Conservation (phyloP, 1,284 basidiomycete species). For the Bondarzewia mesenterica region DNA sequence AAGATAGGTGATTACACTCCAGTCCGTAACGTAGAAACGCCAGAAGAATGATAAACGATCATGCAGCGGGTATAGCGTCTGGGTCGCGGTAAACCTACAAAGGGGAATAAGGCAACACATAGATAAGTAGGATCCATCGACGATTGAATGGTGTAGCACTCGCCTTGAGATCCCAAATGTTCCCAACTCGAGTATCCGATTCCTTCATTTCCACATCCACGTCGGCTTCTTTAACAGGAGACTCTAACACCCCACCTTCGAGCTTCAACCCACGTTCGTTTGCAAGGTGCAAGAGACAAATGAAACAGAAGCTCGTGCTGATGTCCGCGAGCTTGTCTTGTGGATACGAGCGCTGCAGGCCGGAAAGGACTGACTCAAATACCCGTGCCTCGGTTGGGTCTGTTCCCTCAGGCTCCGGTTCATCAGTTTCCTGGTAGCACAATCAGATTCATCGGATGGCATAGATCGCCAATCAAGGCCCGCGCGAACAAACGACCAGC, state of each 20-base stretch:
- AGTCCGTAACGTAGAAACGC: neutral
- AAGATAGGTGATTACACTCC: neutral
- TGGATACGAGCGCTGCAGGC: conserved; percentile 79
- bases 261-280: conserved; percentile 91
- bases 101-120: neutral
- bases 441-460: conserved; percentile 20
- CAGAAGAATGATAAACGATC: conserved; percentile 7
- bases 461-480: neutral
- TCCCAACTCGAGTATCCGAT: conserved; percentile 43
- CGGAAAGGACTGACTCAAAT: conserved; percentile 81
- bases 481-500: conserved; percentile 11
- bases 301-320: conserved; percentile 99
- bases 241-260: conserved; percentile 40
- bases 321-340: conserved; percentile 95
- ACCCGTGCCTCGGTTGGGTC: conserved; percentile 62
- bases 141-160: no score
- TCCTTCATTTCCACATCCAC: conserved; percentile 18
- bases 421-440: conserved; percentile 39
- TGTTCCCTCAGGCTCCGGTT: conserved; percentile 28
- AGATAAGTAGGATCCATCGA: no score
- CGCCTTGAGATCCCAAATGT: conserved; percentile 75
- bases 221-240: conserved; percentile 9
- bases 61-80: conserved; percentile 48
- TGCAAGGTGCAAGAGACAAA: conserved; percentile 90
- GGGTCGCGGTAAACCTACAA: conserved; percentile 67